Percentiles rank a stretch among this genome's conserved stretches.
These are phyloP conservation scores for Clarireedia hainanense DNA, from an alignment of 2,329 filamentous ascomycete genomes.

Conservation along the genomic window DNA sequence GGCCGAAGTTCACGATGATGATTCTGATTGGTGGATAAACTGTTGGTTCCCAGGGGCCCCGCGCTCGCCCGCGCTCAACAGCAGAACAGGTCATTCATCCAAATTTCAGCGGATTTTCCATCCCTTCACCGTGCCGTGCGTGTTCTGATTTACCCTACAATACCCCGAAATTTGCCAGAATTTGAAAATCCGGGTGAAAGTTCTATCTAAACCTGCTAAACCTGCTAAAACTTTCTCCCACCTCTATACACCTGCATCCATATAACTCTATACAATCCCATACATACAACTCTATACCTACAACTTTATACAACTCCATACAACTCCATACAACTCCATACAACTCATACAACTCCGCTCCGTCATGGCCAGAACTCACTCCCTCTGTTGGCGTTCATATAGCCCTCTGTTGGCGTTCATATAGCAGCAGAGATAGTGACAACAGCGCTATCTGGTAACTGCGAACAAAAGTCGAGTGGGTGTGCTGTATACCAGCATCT, in stretches of 20 bases:
- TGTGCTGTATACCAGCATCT: not conserved
- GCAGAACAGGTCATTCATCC: not conserved
- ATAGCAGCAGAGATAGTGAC: constrained; percentile 37
- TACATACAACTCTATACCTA: too few relatives aligned
- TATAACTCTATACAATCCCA: not conserved
- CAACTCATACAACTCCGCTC: not conserved
- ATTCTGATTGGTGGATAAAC: not conserved
- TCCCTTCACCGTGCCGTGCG: too few relatives aligned
- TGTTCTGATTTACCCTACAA: not conserved
- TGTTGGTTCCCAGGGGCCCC: not conserved
- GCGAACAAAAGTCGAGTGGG: constrained; percentile 38
- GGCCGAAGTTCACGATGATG: not conserved
- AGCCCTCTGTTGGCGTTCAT: too few relatives aligned
- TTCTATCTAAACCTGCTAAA: too few relatives aligned
- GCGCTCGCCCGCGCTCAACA: not conserved
- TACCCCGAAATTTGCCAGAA: not conserved
- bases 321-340: not conserved
- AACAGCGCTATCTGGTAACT: constrained; percentile 39
- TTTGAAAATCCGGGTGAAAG: too few relatives aligned
- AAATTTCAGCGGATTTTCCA: too few relatives aligned
- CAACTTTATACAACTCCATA: not conserved
- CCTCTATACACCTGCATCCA: too few relatives aligned
- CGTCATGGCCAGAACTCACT: too few relatives aligned
- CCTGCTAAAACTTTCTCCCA: too few relatives aligned
- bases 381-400: too few relatives aligned